Evolutionary conservation across 345 rosid genomes (phyloP).

Genomic region (Eutrema heterophyllum): DNA sequence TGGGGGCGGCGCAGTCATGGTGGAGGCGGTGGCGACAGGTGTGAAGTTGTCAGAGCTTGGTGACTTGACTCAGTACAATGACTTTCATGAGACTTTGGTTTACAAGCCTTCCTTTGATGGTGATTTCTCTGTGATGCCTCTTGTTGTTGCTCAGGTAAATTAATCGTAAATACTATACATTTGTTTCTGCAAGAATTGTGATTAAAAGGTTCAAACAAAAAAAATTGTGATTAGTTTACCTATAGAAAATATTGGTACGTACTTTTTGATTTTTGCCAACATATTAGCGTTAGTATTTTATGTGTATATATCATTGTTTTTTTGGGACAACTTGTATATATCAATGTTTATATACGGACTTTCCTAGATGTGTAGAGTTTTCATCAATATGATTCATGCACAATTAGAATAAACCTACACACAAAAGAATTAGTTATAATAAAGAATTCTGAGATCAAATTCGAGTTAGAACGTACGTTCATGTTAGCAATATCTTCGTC

Average conservation of each 20-base stretch:
- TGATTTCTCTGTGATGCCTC: conserved; percentile 50
- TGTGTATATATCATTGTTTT: neutral
- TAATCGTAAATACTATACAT: neutral
- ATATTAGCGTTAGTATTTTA: neutral
- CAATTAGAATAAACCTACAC: neutral
- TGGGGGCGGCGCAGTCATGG: conserved; percentile 46
- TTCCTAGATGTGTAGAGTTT: neutral
- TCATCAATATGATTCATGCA: neutral
- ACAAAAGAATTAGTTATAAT: neutral
- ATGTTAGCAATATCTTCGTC: neutral
- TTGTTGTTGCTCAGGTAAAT: conserved; percentile 59
- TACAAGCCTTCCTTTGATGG: conserved; percentile 41
- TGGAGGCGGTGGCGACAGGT: conserved; percentile 44
- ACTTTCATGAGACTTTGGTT: conserved; percentile 47
- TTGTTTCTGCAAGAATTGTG: neutral
- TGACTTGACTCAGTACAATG: conserved; percentile 48
- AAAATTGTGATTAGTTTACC: neutral
- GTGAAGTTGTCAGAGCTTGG: conserved; percentile 50
- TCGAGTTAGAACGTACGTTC: neutral
- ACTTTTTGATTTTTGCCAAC: neutral
- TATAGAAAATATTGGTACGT: neutral
- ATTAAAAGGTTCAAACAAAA: neutral
- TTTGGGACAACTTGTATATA: neutral
- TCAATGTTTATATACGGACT: neutral
- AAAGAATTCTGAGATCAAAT: neutral